Conservation (phyloP, 176 grass and related monocot genomes). For the Oryza officinalis region DNA sequence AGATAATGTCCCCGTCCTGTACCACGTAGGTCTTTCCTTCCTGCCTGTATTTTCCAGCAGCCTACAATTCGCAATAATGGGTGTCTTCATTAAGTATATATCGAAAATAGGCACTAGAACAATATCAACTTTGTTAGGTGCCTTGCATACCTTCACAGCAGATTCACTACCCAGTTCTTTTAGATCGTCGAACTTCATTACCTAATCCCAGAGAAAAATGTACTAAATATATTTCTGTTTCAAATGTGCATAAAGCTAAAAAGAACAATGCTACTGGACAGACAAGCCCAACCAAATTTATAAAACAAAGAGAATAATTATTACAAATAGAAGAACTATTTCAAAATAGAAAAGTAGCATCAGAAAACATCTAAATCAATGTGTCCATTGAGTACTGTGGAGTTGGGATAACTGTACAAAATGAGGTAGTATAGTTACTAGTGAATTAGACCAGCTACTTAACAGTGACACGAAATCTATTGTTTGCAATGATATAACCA, state of each 20-base stretch:
- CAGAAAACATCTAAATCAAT: background rate
- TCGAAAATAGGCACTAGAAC: background rate
- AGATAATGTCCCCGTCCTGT: conserved; percentile 92
- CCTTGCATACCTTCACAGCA: conserved; percentile 72
- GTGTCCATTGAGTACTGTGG: background rate
- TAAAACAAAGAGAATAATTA: background rate
- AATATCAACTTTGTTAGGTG: background rate
- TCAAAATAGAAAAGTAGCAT: background rate
- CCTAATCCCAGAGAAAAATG: conserved; percentile 47
- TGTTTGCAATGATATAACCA: background rate
- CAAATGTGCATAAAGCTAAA: background rate
- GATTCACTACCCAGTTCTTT: conserved; percentile 87
- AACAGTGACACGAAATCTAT: background rate
- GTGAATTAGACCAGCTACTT: background rate
- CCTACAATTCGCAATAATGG: conserved; percentile 33
- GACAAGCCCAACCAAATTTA: background rate
- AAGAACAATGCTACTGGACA: background rate
- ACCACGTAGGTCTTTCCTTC: conserved; percentile 99
- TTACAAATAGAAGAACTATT: background rate
- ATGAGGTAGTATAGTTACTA: background rate
- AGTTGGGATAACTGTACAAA: background rate
- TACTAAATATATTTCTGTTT: conserved; percentile 19
- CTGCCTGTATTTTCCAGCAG: conserved; percentile 92
- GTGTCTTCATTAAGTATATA: background rate
- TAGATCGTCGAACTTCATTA: conserved; percentile 98